Percentiles rank a stretch among this genome's conserved stretches.
These are phyloP conservation scores for Bruguiera hainesii DNA, from an alignment of 441 rosid genomes.

Conservation along the genomic window DNA sequence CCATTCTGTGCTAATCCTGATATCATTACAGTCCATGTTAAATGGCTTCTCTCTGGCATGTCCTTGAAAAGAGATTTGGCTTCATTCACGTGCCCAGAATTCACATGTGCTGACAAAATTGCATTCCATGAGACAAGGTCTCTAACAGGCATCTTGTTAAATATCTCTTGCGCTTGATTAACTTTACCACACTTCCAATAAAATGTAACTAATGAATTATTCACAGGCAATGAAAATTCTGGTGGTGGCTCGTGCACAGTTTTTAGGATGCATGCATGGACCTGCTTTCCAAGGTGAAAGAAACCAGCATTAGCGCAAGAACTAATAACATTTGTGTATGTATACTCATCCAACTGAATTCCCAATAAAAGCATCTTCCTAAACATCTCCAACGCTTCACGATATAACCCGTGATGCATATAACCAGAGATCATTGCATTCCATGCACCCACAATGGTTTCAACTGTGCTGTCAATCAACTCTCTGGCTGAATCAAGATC, in stretches of 20 bases:
- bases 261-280: conserved; percentile 59
- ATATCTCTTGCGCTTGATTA: conserved; percentile 45
- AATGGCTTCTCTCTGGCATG: conserved; percentile 60
- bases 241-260: conserved; percentile 33
- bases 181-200: conserved; percentile 64
- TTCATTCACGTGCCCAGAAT: conserved; percentile 54
- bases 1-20: conserved; percentile 79
- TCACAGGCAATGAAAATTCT: conserved; percentile 53
- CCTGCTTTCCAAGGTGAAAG: conserved; percentile 56
- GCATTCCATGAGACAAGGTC: conserved; percentile 85
- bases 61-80: conserved; percentile 54
- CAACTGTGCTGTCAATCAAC: conserved; percentile 52
- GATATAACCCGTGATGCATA: conserved; percentile 48
- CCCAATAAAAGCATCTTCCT: conserved; percentile 51
- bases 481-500: conserved; percentile 52
- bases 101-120: conserved; percentile 64
- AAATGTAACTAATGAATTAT: conserved; percentile 60
- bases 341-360: conserved; percentile 58
- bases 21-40: conserved; percentile 82
- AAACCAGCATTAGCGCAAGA: conserved; percentile 70
- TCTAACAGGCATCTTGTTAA: conserved; percentile 53
- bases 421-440: conserved; percentile 91
- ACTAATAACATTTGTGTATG: conserved; percentile 60
- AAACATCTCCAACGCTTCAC: conserved; percentile 64
- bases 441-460: conserved; percentile 53